Evolutionary conservation across 352 stramenopile genomes (phyloP).

Genomic region (Achlya hypogyna): DNA sequence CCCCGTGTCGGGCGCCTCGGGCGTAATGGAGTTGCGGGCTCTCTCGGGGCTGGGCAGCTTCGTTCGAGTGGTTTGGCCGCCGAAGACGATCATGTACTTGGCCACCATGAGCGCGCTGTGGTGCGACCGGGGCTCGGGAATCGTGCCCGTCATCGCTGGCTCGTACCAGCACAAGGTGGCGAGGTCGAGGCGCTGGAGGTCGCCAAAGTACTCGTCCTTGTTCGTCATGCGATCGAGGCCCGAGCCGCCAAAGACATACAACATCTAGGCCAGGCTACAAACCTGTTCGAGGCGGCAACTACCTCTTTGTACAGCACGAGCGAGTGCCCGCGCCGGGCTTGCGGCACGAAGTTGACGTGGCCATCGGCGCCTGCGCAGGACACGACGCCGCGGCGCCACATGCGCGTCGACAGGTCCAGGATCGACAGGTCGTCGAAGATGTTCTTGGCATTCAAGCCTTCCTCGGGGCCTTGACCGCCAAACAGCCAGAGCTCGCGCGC

Average conservation of each 20-base stretch:
- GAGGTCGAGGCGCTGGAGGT: conserved; percentile 12
- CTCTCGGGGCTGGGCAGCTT: neutral
- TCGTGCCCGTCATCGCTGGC: conserved; percentile 1
- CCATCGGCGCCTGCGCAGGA: neutral
- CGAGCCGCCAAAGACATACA: conserved; percentile 1
- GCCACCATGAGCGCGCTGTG: neutral
- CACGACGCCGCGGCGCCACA: neutral
- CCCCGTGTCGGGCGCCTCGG: conserved; percentile 5
- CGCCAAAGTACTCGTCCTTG: conserved; percentile 14
- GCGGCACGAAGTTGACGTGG: conserved; percentile 6
- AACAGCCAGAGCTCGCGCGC: neutral
- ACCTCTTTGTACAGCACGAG: neutral
- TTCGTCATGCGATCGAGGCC: conserved; percentile 2
- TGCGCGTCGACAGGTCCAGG: neutral
- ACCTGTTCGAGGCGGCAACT: neutral
- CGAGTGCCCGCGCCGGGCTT: neutral
- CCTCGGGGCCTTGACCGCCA: conserved; percentile 13
- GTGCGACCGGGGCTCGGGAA: neutral
- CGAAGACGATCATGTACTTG: conserved; percentile 2
- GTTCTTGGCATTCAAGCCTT: conserved; percentile 12
- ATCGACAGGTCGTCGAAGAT: conserved; percentile 7
- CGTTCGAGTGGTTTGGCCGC: neutral
- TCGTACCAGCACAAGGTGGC: conserved; percentile 11
- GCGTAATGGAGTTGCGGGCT: neutral
- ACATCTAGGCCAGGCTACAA: neutral